Base-by-base conservation (phyloP, 441 rosid genomes). In the Viola pubescens region DNA sequence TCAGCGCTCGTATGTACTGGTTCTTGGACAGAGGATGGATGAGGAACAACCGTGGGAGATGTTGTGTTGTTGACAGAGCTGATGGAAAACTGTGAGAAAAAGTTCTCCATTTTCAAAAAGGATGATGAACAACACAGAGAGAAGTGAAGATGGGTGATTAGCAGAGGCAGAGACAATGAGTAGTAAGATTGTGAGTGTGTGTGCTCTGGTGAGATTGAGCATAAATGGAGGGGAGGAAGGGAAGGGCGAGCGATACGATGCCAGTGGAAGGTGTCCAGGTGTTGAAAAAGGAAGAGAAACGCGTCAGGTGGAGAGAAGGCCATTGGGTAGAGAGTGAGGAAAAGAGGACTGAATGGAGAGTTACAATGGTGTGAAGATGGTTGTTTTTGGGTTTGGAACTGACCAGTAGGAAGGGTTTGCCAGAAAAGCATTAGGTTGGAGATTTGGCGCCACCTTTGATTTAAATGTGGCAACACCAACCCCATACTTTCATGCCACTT, bases 371-470 rank as follows among this genome's bases (percentile, higher is more conserved):
- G 55, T 6, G 52, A 51, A 38, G 66, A 34, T 43, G 69, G 69
- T 59, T 77, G 78, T 73, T 66, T 80, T 37, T 82, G 82, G 80
- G 74, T 80, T 66, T 67, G 48, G 75, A 80, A 68, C 77, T 59
- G 77, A 72, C 83, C 85, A 74, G 48, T 76, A 65, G 70, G 50
- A 38, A 73, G 61, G 73, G 57, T 37, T 5, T 37, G 74, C 52
- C 68, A 71, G 50, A 58, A 34, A 58, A 73, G 54, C 62, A 12
- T 37, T 41, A 62, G 68, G 56, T 58, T 63, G 40, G 53, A 41
- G 42, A 56, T 59, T 63, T 62, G 74, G 70, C 77, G 68, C 80
- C 75, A 73, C 51, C 74, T 64, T 63, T 67, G 73, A 48, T 64
- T 73, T 73, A 66, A 73, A 73, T 76, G 68, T 64, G 67, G 52